Evolutionary conservation across 768 basidiomycete species (phyloP), one percentile per base, ranked within the genome.

Genomic region (Rhodocollybia butyracea): DNA sequence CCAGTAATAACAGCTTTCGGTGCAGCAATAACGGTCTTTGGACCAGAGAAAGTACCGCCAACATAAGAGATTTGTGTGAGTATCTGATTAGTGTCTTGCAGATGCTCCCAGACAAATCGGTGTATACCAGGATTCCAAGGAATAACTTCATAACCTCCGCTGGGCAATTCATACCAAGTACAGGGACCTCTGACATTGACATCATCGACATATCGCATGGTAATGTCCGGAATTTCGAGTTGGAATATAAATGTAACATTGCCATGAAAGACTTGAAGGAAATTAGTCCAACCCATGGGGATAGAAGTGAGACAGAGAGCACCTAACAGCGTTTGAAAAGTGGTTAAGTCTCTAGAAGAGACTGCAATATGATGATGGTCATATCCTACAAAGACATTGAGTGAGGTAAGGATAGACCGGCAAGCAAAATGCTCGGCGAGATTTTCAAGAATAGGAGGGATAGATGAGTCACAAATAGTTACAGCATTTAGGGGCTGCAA

Each of bases 11-110:
- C 22, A 1, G 54, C 40, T 36, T 39, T 17, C 10, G 46, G 29
- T 34, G 26, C 36, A 17, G 6, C 30, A 12, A 51, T 7, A 6
- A 38, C 22, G 7, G 48, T 21, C 51, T 80, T 80, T 4, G 61
- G 48, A 0, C 71, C 71, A 0, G 69, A 75, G 21, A 77, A 69
- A 0, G 72, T 78, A 0, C 67, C 68, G 0, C 76, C 70, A 1
- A 59, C 43, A 34, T 74, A 66, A 19, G 70, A 68, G 24, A 78
- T 67, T 0, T 63, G 40, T 36, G 22, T 52, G 13, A 31, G 38
- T 17, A 32, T 39, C 15, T 53, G 15, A 32, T 60, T 54, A 3
- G 59, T 29, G 31, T 48, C 46, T 2, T 50, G 38, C 10, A 58
- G n/a, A 41, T 60, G 58, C 46, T 60, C 59, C 61, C 61, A 64